Evolutionary conservation across 2,329 filamentous ascomycete species (phyloP).

Genomic region (Microascus cirrosus): DNA sequence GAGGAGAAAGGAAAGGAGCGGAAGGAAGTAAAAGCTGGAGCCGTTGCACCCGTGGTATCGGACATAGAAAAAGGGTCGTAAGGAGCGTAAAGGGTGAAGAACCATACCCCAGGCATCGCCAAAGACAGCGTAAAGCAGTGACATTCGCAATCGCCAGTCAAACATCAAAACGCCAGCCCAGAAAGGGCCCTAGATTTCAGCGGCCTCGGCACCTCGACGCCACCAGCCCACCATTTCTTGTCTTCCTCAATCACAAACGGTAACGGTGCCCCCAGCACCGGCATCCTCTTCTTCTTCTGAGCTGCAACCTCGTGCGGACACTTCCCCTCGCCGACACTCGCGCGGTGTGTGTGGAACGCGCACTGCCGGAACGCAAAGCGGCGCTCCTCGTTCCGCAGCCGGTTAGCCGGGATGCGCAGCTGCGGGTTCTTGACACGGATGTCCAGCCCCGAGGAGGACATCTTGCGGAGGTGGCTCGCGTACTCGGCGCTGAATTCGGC

Average conservation of each 20-base stretch:
- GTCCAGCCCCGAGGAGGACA: conserved; percentile 36
- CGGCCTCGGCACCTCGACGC: not conserved
- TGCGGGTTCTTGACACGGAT: conserved; percentile 49
- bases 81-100: not conserved
- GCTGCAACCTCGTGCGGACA: conserved; percentile 32
- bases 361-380: conserved; percentile 50
- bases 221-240: not conserved
- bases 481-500: conserved; percentile 40
- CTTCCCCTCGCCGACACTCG: conserved; percentile 38
- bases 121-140: not conserved
- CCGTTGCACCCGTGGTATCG: not conserved
- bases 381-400: conserved; percentile 42
- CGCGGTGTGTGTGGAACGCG: conserved; percentile 48
- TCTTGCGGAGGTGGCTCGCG: conserved; percentile 37
- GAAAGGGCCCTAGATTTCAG: not conserved
- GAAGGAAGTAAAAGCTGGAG: not conserved
- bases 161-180: not conserved
- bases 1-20: not conserved
- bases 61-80: not conserved
- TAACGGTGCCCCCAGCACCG: not conserved
- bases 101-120: not conserved
- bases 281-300: conserved; percentile 2
- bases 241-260: not conserved
- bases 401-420: conserved; percentile 44
- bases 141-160: not conserved